Percentiles rank a stretch among this genome's conserved stretches.
phyloP scores from a whole-genome alignment of 2,329 filamentous ascomycete species.

The Xylariaceae sp. region DNA sequence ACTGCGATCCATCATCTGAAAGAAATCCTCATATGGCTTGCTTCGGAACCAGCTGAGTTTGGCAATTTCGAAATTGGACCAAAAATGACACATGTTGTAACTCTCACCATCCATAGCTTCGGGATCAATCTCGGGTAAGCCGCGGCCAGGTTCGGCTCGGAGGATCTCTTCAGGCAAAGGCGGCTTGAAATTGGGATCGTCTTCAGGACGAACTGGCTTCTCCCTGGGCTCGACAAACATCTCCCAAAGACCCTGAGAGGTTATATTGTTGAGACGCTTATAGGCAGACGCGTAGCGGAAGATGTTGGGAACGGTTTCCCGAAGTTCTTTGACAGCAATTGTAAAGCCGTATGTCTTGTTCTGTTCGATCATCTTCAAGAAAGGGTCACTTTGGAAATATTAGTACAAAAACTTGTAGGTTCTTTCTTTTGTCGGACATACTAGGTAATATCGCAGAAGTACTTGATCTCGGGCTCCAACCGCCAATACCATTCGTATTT shows the following conservation, averaged over 20 bases:
- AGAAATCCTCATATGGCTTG: conserved; percentile 97
- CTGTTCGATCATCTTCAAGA: conserved; percentile 88
- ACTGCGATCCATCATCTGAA: conserved; percentile 97
- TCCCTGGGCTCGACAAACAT: conserved; percentile 90
- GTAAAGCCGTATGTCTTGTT: conserved; percentile 99
- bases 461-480: conserved; percentile 98
- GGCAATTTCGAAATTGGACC: conserved; percentile 99
- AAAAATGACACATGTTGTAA: conserved; percentile 99
- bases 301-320: conserved; percentile 97
- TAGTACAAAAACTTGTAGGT: conserved; percentile 29
- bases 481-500: conserved; percentile 99
- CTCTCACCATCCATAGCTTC: conserved; percentile 96
- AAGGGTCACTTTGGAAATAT: conserved; percentile 74
- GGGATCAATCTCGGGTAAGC: conserved; percentile 81
- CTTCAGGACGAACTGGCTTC: conserved; percentile 62
- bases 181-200: conserved; percentile 70
- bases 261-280: conserved; percentile 89
- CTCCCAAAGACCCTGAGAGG: conserved; percentile 93
- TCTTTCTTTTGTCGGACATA: conserved; percentile 55
- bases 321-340: conserved; percentile 96
- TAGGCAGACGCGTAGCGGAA: conserved; percentile 99
- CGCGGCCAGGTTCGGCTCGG: conserved; percentile 73
- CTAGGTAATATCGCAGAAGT: conserved; percentile 99
- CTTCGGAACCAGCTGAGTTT: conserved; percentile 94
- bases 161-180: conserved; percentile 82